phyloP scores from a whole-genome alignment of 768 basidiomycete genomes.

The Hypholoma fasciculare region DNA sequence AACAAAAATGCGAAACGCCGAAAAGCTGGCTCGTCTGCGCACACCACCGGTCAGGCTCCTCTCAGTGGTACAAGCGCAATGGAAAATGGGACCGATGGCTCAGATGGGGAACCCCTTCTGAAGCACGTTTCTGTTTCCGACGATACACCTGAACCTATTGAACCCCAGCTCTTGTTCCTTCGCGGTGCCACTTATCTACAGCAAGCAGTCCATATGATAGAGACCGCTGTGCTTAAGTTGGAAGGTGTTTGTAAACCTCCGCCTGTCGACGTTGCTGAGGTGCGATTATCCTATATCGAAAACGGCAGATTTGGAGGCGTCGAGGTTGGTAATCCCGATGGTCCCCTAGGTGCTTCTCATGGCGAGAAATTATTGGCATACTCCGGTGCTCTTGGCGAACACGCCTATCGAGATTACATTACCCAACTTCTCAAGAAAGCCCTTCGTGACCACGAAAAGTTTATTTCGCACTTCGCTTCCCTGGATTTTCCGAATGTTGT shows the following conservation, averaged over 20 bases:
- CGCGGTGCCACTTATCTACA: constrained; percentile 84
- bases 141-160: constrained; percentile 84
- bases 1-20: constrained; percentile 50
- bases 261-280: constrained; percentile 68
- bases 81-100: constrained; percentile 46
- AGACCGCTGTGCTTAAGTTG: constrained; percentile 66
- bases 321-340: constrained; percentile 80
- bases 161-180: constrained; percentile 81
- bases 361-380: constrained; percentile 69
- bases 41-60: constrained; percentile 65
- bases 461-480: constrained; percentile 67
- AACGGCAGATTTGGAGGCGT: constrained; percentile 82
- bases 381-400: constrained; percentile 53
- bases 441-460: constrained; percentile 83
- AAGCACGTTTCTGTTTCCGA: constrained; percentile 76
- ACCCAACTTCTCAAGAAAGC: constrained; percentile 64
- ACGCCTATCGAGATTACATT: constrained; percentile 61
- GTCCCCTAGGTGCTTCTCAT: constrained; percentile 62
- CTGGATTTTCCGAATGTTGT: constrained; percentile 29
- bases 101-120: constrained; percentile 50
- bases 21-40: constrained; percentile 44
- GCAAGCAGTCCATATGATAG: constrained; percentile 74
- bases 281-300: constrained; percentile 75
- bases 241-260: constrained; percentile 66
- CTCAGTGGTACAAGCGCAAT: constrained; percentile 61